These are phyloP conservation scores for Beta lomatogona DNA, from an alignment of 179 eudicot species.

Conservation along the genomic window DNA sequence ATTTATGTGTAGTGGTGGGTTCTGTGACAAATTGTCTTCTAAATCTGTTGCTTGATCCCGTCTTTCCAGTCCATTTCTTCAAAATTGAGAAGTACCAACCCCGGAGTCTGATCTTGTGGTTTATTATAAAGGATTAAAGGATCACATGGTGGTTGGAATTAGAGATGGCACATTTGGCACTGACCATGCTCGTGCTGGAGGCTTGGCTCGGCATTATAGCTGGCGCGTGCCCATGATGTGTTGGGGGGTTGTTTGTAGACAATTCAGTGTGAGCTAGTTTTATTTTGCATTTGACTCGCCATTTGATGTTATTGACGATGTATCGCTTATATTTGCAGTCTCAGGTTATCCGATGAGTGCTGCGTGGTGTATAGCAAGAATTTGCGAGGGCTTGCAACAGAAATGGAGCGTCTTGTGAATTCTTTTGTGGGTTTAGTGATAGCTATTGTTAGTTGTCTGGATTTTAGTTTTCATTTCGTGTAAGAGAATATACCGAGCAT, in stretches of 20 bases:
- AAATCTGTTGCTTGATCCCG: not conserved
- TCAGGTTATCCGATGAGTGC: slow-evolving; percentile 88
- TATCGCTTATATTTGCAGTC: slow-evolving; percentile 52
- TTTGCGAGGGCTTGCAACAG: slow-evolving; percentile 60
- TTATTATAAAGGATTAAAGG: too few relatives aligned
- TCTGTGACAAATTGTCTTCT: not conserved
- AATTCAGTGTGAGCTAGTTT: not conserved
- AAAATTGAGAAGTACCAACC: not conserved
- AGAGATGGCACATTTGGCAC: too few relatives aligned
- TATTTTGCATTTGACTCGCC: not conserved
- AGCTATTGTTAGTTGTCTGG: slow-evolving; percentile 1
- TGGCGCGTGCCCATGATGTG: not conserved
- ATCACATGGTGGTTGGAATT: too few relatives aligned
- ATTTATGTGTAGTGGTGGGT: not conserved
- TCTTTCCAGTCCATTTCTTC: not conserved
- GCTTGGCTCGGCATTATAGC: too few relatives aligned
- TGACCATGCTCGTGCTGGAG: too few relatives aligned
- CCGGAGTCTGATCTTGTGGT: too few relatives aligned
- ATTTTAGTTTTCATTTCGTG: not conserved
- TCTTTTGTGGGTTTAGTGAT: not conserved
- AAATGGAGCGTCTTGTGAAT: slow-evolving; percentile 65
- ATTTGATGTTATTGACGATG: slow-evolving; percentile 13
- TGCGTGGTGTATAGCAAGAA: slow-evolving; percentile 76
- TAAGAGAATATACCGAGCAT: not conserved
- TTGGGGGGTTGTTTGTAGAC: not conserved